phyloP scores from a whole-genome alignment of 1,284 basidiomycete species.

The Ustilago cynodontis region DNA sequence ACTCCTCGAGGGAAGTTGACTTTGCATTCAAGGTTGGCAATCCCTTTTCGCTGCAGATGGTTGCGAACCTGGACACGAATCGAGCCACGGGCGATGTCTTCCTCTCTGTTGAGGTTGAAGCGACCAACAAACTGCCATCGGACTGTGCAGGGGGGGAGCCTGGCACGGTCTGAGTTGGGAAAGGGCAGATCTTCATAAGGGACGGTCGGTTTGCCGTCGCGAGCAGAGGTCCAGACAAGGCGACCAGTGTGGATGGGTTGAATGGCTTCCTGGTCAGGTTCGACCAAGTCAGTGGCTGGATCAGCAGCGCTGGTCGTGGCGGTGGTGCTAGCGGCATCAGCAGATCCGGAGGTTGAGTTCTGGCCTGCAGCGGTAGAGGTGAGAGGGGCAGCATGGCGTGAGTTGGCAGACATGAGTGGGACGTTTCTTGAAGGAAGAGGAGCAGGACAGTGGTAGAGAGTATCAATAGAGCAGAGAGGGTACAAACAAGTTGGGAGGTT shows the following conservation, averaged over 20 bases:
- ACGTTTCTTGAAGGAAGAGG: too few species aligned
- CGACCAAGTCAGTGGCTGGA: too few species aligned
- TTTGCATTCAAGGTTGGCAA: background rate
- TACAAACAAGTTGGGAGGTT: too few species aligned
- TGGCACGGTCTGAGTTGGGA: background rate
- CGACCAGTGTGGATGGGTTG: background rate
- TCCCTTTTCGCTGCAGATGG: background rate
- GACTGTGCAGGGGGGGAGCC: slow-evolving; percentile 4
- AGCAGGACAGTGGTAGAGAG: too few species aligned
- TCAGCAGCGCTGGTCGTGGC: too few species aligned
- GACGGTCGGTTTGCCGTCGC: too few species aligned
- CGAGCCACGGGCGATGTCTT: background rate
- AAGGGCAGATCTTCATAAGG: slow-evolving; percentile 9
- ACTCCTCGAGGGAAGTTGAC: background rate
- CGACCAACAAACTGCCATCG: slow-evolving; percentile 2
- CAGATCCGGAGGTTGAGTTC: too few species aligned
- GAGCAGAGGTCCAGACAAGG: background rate
- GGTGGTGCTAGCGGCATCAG: too few species aligned
- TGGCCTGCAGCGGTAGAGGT: too few species aligned
- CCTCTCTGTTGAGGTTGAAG: background rate
- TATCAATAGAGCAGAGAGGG: too few species aligned
- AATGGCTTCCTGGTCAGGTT: background rate
- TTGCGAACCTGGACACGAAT: background rate
- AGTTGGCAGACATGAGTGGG: too few species aligned
- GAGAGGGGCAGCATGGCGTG: too few species aligned